Evolutionary conservation across 129 eudicot species (phyloP), one percentile per base, ranked within the genome.

Genomic region (Flaveria linearis): DNA sequence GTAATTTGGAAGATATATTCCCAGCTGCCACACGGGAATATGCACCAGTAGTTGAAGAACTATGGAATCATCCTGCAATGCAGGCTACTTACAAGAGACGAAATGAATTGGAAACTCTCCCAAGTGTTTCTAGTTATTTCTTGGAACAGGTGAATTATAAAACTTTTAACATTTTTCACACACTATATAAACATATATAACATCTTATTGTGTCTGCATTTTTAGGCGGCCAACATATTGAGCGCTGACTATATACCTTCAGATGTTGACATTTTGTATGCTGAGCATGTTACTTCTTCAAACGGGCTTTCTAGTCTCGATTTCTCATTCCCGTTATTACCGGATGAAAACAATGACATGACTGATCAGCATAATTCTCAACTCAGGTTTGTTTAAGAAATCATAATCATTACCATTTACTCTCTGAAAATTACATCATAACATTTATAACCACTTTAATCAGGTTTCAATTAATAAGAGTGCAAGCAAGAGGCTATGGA

Each of bases 1-100:
- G 99, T 51, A 90, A 88, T 83, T 68, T 91, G 81, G 97, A 91
- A 77, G 94, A 84, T 30, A 82, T 95, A 33, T 95, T 95, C 74
- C 99, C 96, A 14, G 97, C 97, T 78, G 96, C 99, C 45, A 87
- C 92, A 72, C 90, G 97, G 49, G 99, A 95, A 81, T 95, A 95
- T 58, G 97, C 99, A 41, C 99, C 99, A 9, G 74, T 95, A 20
- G 92, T 91, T 78, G 99, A 89, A 74, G 99, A 95, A 68, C 78
- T 95, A 69, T 91, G 96, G 94, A 89, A 82, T 79, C 82, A 76
- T 86, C 82, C 89, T 16, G 99, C 97, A 42, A 87, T 91, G 68
- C 88, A 89, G 78, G 97, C 94, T 43, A 95, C 99, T 8, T 95
- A 95, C 86, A 84, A 84, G 78, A 86, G 97, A 57, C 85, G 90